phyloP scores from a whole-genome alignment of 1,139 yeast genomes.

The Sugiyamaella pinicola region DNA sequence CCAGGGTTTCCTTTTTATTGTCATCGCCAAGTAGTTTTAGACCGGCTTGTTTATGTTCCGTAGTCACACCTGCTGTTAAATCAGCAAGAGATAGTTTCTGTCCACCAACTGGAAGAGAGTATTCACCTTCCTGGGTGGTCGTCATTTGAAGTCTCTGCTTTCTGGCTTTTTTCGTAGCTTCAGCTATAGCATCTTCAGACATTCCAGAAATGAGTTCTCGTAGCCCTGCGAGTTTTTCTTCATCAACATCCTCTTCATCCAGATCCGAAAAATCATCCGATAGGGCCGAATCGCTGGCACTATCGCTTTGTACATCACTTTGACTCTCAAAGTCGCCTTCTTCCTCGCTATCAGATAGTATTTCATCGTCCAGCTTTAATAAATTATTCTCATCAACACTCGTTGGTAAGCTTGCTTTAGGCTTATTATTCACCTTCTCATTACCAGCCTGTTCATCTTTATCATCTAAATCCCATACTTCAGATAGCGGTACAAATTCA shows the following conservation, averaged over 20 bases:
- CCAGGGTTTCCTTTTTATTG: constrained; percentile 49
- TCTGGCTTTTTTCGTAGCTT: constrained; percentile 37
- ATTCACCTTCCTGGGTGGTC: constrained; percentile 70
- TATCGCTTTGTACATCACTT: constrained; percentile 42
- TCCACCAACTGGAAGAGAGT: constrained; percentile 61
- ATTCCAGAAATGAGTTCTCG: constrained; percentile 32
- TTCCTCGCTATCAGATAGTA: constrained; percentile 54
- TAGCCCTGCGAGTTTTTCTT: constrained; percentile 36
- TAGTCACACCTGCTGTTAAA: constrained; percentile 57
- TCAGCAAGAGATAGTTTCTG: constrained; percentile 68
- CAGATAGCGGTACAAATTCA: constrained; percentile 74
- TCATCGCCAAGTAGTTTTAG: constrained; percentile 32
- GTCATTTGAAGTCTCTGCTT: constrained; percentile 53
- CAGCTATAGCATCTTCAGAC: constrained; percentile 25
- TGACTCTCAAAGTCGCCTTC: constrained; percentile 59
- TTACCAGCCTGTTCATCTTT: constrained; percentile 33
- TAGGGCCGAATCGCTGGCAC: constrained; percentile 39
- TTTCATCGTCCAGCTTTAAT: constrained; percentile 34
- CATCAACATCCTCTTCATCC: constrained; percentile 36
- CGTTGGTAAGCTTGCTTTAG: constrained; percentile 1
- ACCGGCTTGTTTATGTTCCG: constrained; percentile 4
- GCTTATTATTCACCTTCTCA: constrained; percentile 12
- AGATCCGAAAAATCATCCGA: constrained; percentile 35
- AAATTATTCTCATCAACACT: constrained; percentile 29
- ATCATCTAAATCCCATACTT: constrained; percentile 87